Conservation (phyloP, 495 filamentous ascomycete species). For the Umbilicaria muhlenbergii region DNA sequence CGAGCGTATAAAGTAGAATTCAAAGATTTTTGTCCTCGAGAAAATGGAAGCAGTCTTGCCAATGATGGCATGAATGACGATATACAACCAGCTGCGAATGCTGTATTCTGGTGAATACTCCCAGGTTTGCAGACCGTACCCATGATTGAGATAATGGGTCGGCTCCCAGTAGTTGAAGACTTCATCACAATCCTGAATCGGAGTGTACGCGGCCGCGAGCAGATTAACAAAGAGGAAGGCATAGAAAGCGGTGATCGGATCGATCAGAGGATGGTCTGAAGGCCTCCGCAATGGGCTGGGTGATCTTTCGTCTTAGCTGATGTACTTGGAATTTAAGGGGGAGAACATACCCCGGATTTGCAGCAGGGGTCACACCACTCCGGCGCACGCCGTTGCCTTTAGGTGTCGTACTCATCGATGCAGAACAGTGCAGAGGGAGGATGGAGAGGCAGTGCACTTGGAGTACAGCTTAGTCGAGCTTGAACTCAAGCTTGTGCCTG, state of each 20-base stretch:
- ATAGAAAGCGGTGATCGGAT: constrained; percentile 44
- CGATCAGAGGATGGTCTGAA: not conserved
- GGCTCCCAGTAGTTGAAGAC: constrained; percentile 99
- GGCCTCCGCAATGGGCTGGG: too few relatives aligned
- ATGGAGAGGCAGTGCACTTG: too few relatives aligned
- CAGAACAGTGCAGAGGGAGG: too few relatives aligned
- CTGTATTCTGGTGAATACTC: constrained; percentile 94
- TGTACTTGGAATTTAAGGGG: constrained; percentile 9
- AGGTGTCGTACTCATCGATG: too few relatives aligned
- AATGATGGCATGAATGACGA: constrained; percentile 64
- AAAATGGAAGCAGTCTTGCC: constrained; percentile 48
- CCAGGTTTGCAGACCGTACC: constrained; percentile 94
- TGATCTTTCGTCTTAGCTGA: constrained; percentile 16
- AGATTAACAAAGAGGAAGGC: constrained; percentile 56
- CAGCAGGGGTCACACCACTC: constrained; percentile 2
- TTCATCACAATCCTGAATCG: constrained; percentile 97
- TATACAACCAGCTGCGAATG: constrained; percentile 92
- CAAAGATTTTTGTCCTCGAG: constrained; percentile 40
- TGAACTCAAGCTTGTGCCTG: too few relatives aligned
- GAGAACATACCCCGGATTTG: constrained; percentile 20
- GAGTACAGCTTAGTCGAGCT: too few relatives aligned
- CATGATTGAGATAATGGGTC: constrained; percentile 83
- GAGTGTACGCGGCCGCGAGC: constrained; percentile 66
- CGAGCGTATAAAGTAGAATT: constrained; percentile 79
- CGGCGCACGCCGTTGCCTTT: too few relatives aligned